Conservation (phyloP, 148 eudicot genomes). For the Simmondsia chinensis region DNA sequence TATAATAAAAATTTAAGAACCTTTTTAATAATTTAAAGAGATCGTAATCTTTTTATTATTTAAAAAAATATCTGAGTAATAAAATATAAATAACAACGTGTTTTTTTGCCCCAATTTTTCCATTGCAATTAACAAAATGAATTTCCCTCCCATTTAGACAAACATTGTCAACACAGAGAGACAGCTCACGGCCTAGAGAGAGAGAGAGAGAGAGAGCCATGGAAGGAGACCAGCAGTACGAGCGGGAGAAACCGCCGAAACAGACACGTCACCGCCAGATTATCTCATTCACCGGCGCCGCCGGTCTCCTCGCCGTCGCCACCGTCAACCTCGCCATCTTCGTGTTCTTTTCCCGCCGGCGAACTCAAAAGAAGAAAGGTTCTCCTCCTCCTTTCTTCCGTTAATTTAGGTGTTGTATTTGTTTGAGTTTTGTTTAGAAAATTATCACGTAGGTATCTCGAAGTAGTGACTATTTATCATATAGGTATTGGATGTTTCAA, state of each 20-base stretch:
- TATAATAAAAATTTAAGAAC: no score
- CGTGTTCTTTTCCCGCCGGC: constrained; percentile 38
- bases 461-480: no score
- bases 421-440: no score
- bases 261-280: constrained; percentile 27
- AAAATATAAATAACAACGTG: no score
- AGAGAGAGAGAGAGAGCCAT: constrained; percentile 9
- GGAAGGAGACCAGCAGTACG: constrained; percentile 1
- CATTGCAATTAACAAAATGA: no score
- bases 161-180: constrained; percentile 9
- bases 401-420: not conserved
- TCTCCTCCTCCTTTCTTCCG: not conserved
- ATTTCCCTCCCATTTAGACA: no score
- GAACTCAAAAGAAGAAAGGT: constrained; percentile 53
- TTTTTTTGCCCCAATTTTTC: no score
- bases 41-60: no score
- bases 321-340: constrained; percentile 49
- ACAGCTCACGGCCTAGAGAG: constrained; percentile 2
- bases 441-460: no score
- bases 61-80: no score
- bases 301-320: constrained; percentile 67
- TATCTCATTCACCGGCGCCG: constrained; percentile 68
- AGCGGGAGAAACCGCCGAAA: constrained; percentile 17
- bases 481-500: no score
- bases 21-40: no score